Evolutionary conservation across 2,329 filamentous ascomycete species (phyloP), one percentile per base, ranked within the genome.

Genomic region (Sclerotinia borealis): DNA sequence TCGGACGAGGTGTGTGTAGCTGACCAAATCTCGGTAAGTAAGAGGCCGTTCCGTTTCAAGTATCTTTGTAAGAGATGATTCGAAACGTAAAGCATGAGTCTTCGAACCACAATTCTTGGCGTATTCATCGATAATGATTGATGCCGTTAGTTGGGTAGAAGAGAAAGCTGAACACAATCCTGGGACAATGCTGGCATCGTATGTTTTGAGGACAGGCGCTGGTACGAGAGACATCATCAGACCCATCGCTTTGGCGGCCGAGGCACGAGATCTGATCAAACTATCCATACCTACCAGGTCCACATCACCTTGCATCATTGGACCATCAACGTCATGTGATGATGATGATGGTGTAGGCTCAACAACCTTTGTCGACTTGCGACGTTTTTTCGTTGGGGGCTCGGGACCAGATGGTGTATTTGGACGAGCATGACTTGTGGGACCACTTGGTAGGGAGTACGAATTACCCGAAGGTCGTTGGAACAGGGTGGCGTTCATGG

Each of bases 251-350:
- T 85, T 87, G 25, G 93, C 91, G 15, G 93, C 91, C 64, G 86
- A 90, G n/a, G 96, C 88, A 69, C 93, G 90, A 9, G 93, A 96
- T 66, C 93, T 87, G 56, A 98, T 86, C 75, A 99, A 85, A 8
- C 88, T 88, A 65, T 99, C 95, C 71, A 90, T 85, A 37, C 95
- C 93, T 31, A 99, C 93, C 48, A 99, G 81, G 73, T 99, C 96
- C 52, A 98, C 88, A 72, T 99, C 96, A 59, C 96, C 95, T 74
- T 93, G 91, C 80, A 99, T 92, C 89, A 99, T 97, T 69, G 96
- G 93, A 11, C 93, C 95, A 75, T 99, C 95, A 22, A 99, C 92
- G 75, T 99, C 96, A 76, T 99, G 95, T 1, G 89, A 85, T n/a
- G 89, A 79, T n/a, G 79, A 83, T 4, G 83, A 77, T 1, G 84